Base-by-base conservation (phyloP, 2,329 filamentous ascomycete genomes). In the Fusarium palustre region DNA sequence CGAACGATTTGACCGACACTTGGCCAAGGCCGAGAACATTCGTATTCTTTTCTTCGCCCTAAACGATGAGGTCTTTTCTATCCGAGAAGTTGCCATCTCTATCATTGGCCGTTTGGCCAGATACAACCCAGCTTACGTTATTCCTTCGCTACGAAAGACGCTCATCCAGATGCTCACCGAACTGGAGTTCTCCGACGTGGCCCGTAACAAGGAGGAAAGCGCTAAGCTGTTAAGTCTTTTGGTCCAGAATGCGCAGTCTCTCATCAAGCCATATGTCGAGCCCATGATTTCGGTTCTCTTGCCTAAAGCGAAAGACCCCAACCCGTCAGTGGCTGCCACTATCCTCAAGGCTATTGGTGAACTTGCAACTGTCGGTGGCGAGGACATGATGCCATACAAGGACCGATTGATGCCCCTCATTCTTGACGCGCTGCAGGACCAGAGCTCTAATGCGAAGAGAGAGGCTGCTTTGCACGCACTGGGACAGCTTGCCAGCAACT, bases 11-110 rank as follows among this genome's bases (percentile, higher is more conserved):
- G 96, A 99, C 77, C 91, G 93, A 47, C 96, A 99, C 77, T 85
- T 99, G n/a, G 94, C 94, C 42, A 97, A 97, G 78, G 94, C 97
- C 1, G 95, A 99, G 78, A 99, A 99, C 76, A 97, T 99, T 48
- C 90, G 97, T 22, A 97, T 94, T 16, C 82, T 99, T 1, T 98
- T 99, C 80, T 91, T 98, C 63, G 95, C 96, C 1, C 86, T 99
- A 18, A 97, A 99, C 71, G 96, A 99, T 74, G 95, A 98, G 76
- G 87, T 94, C 3, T 99, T 98, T 70, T 86, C 90, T 3, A 97
- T 98, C 63, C 88, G 97, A 73, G 94, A 99, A 81, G 95, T 96
- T 30, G 92, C 96, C 11, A 97, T 99, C 75, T 91, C 93, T 20
- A 97, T 99, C 70, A 97, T 99, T 74, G 97, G 96, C 33, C 93